These are phyloP conservation scores for Andalucia godoyi DNA, from an alignment of 78 protist species.

Conservation along the genomic window DNA sequence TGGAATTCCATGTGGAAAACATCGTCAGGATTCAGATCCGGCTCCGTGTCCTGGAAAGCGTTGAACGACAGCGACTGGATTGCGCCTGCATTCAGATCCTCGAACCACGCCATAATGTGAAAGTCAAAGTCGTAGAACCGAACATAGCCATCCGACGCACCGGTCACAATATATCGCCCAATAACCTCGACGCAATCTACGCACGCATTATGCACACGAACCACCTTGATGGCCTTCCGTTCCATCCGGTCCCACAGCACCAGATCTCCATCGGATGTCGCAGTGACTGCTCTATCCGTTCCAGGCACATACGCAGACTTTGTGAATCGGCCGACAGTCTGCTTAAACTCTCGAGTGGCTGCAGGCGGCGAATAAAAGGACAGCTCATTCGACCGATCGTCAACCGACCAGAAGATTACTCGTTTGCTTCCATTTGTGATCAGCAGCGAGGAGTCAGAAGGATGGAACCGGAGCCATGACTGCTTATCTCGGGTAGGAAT, in stretches of 20 bases:
- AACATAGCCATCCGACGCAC: slow-evolving; percentile 40
- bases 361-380: slow-evolving; percentile 24
- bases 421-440: slow-evolving; percentile 30
- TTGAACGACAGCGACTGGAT: slow-evolving; percentile 24
- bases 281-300: slow-evolving; percentile 1
- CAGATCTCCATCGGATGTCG: slow-evolving; percentile 35
- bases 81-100: slow-evolving; percentile 38
- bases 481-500: slow-evolving; percentile 7
- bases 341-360: slow-evolving; percentile 16
- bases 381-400: neutral
- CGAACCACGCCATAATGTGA: slow-evolving; percentile 36
- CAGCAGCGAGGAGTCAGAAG: neutral
- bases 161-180: slow-evolving; percentile 32
- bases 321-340: slow-evolving; percentile 28
- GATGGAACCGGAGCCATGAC: slow-evolving; percentile 12
- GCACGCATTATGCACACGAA: slow-evolving; percentile 14
- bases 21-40: neutral
- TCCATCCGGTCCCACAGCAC: slow-evolving; percentile 26
- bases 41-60: no score
- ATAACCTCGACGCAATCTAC: neutral
- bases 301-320: slow-evolving; percentile 17
- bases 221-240: slow-evolving; percentile 7
- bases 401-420: slow-evolving; percentile 37
- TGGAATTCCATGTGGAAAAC: neutral
- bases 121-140: slow-evolving; percentile 45